Base-by-base conservation (phyloP, 2,329 filamentous ascomycete genomes). In the Leptographium wingfieldii region DNA sequence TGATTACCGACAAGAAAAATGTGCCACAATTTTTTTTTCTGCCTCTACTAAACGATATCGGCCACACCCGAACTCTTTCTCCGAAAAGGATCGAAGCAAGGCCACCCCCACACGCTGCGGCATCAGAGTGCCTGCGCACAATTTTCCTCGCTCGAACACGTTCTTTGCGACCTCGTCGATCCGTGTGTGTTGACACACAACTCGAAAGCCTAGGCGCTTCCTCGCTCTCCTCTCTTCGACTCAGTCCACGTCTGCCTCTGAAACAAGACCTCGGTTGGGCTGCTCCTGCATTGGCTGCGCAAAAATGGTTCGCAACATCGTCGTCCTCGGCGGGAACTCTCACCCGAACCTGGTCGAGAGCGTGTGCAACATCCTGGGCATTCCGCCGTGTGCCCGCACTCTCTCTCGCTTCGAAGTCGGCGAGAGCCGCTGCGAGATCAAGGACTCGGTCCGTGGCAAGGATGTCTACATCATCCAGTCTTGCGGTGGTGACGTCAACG, bases 401-500 rank as follows among this genome's bases (percentile, higher is more conserved):
- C 84, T 97, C 56, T 83, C 80, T 70, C 96, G 96, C 76, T 99
- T 99, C 77, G 90, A 91, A 38, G 90, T 94, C 58, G 94, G 94
- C 66, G 94, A 97, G 77, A 95, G 89, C 66, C 85, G 92, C 59
- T 92, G 95, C 64, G 94, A 97, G 74, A 95, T 99, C 69, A 83
- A 92, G 72, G 94, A 99, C 74, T 96, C 91, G 16, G 94, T 99
- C 57, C 88, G 94, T 67, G 94, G 90, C 67, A 99, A 99, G 73
- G 94, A 99, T 83, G 94, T 96, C 72, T 99, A 95, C 77, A 96
- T 97, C 71, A 90, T 99, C 69, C 92, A 97, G 74, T 94, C 90
- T 51, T 91, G 90, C 67, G 90, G 90, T 67, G 91, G 90, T 64
- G 88, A 88, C 68, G 90, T 96, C 75, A 99, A 99, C 72, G 94